These are phyloP conservation scores for Bolboschoenus planiculmis DNA, from an alignment of 176 grass and related monocot genomes.

Conservation along the genomic window DNA sequence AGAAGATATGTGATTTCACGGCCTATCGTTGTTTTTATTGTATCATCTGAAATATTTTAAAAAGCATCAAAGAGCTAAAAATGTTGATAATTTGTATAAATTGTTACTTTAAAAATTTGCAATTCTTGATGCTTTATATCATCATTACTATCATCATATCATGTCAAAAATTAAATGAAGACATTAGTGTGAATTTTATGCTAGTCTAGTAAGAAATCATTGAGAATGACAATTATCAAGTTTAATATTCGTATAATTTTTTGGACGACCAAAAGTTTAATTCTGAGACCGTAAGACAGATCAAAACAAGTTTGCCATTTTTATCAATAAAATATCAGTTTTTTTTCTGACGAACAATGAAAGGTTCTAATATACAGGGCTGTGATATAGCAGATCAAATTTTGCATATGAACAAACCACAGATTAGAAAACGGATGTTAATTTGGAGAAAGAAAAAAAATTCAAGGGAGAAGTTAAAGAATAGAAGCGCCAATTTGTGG, in stretches of 20 bases:
- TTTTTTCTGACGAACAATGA: not conserved
- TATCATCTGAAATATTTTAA: no score
- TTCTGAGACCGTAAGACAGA: not conserved
- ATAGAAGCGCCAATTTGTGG: no score
- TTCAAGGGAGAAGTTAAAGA: no score
- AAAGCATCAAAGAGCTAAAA: no score
- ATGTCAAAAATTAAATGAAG: no score
- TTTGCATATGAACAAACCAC: not conserved
- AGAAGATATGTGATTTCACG: no score
- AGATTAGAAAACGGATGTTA: not conserved
- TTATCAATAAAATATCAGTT: not conserved
- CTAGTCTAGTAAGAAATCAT: not conserved
- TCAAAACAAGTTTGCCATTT: not conserved
- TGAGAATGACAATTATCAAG: not conserved
- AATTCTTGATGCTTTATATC: no score
- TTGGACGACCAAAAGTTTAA: not conserved
- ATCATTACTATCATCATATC: no score
- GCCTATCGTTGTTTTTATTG: no score
- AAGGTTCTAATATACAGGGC: not conserved
- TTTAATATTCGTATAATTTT: not conserved
- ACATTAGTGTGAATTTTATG: no score
- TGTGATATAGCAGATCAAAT: not conserved
- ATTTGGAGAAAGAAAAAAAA: not conserved
- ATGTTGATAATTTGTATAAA: no score
- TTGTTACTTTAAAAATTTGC: no score